Percentiles rank a stretch among this genome's conserved stretches.
Evolutionary conservation across 805 yeast species (phyloP).

Genomic region (Pichia occidentalis): DNA sequence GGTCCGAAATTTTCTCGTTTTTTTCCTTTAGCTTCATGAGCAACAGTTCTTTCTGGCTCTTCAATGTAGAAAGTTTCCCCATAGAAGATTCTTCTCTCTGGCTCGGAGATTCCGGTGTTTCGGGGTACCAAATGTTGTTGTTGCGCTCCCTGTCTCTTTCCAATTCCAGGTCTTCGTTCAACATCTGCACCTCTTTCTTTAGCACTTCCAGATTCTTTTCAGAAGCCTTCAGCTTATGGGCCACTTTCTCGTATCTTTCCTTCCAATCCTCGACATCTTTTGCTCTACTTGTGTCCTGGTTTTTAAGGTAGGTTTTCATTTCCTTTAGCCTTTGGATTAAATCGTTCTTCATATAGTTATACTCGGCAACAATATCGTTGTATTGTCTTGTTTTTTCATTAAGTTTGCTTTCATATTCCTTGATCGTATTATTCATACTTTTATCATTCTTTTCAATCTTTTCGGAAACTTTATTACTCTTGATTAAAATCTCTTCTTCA

Average conservation of each 20-base stretch:
- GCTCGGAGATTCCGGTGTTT: constrained; percentile 23
- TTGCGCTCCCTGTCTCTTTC: constrained; percentile 1
- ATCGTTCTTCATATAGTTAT: constrained; percentile 30
- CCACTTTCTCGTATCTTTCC: constrained; percentile 4
- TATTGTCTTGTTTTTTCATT: constrained; percentile 19
- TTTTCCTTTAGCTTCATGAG: constrained; percentile 43
- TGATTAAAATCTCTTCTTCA: constrained; percentile 17
- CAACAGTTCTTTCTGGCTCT: constrained; percentile 39
- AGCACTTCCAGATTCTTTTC: constrained; percentile 7
- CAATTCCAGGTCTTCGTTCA: constrained; percentile 5
- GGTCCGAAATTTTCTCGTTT: constrained; percentile 30
- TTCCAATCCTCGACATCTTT: constrained; percentile 4
- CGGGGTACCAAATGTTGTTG: constrained; percentile 22
- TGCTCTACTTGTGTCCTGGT: constrained; percentile 8
- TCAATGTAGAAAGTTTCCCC: constrained; percentile 22
- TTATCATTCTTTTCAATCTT: constrained; percentile 2
- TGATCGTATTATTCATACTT: not conserved
- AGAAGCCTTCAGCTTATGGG: constrained; percentile 4
- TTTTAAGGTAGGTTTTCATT: constrained; percentile 18
- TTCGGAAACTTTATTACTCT: constrained; percentile 13
- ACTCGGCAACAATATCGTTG: constrained; percentile 21
- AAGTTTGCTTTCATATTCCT: constrained; percentile 20
- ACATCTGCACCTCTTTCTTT: constrained; percentile 5
- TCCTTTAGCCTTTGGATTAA: constrained; percentile 23
- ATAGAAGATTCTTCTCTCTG: not conserved